A percentile compares a stretch with the other conserved stretches of the same genome.
Evolutionary conservation across 1,139 yeast genomes (phyloP).

Genomic region (Pneumocystis oryctolagi): DNA sequence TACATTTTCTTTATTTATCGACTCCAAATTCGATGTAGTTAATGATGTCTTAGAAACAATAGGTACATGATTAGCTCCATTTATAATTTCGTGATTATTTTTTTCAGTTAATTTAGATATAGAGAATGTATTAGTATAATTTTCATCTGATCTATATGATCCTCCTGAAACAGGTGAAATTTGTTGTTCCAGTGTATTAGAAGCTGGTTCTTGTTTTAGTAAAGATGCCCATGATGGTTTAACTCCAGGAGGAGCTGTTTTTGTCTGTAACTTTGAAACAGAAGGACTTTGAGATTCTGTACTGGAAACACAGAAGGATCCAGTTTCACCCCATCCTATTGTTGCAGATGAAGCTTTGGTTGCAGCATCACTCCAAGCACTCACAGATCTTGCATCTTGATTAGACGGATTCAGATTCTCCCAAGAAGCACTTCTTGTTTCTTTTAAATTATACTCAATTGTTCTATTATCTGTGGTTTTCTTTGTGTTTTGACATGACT

Average conservation of each 20-base stretch:
- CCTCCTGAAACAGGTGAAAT: not conserved
- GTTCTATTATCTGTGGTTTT: not conserved
- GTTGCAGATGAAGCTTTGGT: constrained; percentile 6
- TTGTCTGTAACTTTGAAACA: not conserved
- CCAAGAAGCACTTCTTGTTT: not conserved
- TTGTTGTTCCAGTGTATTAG: not conserved
- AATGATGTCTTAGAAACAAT: constrained; percentile 11
- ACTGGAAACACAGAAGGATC: not conserved
- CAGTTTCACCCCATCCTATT: not conserved
- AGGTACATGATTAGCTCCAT: not conserved
- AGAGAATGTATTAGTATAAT: constrained; percentile 2
- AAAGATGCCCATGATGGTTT: constrained; percentile 4
- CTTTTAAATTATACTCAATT: not conserved
- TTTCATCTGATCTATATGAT: not conserved
- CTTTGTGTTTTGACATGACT: not conserved
- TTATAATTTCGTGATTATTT: not conserved
- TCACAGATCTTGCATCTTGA: not conserved
- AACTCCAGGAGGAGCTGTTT: constrained; percentile 1
- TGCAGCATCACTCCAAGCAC: constrained; percentile 7
- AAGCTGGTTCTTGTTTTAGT: constrained; percentile 3
- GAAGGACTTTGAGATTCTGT: not conserved
- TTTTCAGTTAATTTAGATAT: not conserved
- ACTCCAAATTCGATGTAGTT: constrained; percentile 19
- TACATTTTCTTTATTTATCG: constrained; percentile 20
- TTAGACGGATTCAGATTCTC: not conserved